These are phyloP conservation scores for Aspergillus chevalieri DNA, from an alignment of 2,329 filamentous ascomycete species.

Conservation along the genomic window DNA sequence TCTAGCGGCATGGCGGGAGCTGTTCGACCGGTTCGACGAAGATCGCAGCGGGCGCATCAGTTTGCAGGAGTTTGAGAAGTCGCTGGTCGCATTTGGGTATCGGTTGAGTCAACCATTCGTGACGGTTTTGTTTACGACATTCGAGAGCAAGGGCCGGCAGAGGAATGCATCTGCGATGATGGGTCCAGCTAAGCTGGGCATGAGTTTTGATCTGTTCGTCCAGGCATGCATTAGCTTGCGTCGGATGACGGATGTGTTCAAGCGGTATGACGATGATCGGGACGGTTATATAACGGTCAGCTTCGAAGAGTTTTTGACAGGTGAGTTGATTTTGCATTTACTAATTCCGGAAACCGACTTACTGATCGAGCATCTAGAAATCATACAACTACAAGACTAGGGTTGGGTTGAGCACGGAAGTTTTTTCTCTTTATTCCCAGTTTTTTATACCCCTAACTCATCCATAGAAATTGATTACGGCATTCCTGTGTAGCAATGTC, in stretches of 20 bases:
- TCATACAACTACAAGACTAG: slow-evolving; percentile 32
- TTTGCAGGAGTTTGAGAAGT: slow-evolving; percentile 79
- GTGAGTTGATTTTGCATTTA: slow-evolving; percentile 24
- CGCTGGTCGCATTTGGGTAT: slow-evolving; percentile 89
- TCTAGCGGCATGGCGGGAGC: slow-evolving; percentile 82
- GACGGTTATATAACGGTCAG: slow-evolving; percentile 85
- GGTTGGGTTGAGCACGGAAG: background rate
- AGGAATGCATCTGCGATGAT: slow-evolving; percentile 28
- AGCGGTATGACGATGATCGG: slow-evolving; percentile 94
- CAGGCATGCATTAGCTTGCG: slow-evolving; percentile 96
- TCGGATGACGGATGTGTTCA: slow-evolving; percentile 98
- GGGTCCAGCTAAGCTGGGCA: slow-evolving; percentile 47
- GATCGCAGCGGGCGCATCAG: slow-evolving; percentile 84
- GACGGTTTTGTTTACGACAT: slow-evolving; percentile 76
- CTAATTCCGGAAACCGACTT: background rate
- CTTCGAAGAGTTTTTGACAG: slow-evolving; percentile 74
- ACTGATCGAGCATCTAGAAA: slow-evolving; percentile 16
- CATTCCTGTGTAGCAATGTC: too few species aligned
- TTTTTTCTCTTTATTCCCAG: background rate
- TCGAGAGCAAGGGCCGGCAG: slow-evolving; percentile 57
- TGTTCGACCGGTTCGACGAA: slow-evolving; percentile 92
- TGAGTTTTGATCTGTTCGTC: slow-evolving; percentile 94
- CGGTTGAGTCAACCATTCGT: slow-evolving; percentile 79
- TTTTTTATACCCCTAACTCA: slow-evolving; percentile 3
- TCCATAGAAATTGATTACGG: background rate